Evolutionary conservation across 176 grass and related monocot species (phyloP), one percentile per base, ranked within the genome.

Genomic region (Panicum miliaceum): DNA sequence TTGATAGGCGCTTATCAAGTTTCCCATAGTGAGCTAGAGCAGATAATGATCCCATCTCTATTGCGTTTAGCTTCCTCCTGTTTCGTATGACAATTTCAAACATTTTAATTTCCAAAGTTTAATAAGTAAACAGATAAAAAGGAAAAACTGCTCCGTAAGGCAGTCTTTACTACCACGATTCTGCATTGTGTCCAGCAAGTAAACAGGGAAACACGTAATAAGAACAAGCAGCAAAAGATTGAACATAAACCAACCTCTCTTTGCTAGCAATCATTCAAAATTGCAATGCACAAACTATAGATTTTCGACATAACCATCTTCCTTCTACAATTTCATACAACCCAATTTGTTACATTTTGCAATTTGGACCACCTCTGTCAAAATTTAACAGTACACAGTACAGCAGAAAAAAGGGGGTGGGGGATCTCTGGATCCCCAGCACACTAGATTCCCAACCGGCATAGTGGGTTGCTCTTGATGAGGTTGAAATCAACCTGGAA

Each of bases 401-500:
- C 29, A 8, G 51, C 22, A 16, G 52, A 78, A 61, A 61, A 54
- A 7, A 8, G 18, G 4, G 48, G 48, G 48, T 4, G 14, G 16
- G 0, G 19, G 15, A 1, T 20, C 1, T 0, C 5, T 6, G 52
- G n/a, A 19, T 20, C 72, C 35, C 12, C 50, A 38, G 12, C 78
- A 15, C 43, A 89, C 34, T 78, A 58, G 46, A 98, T 68, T 9
- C 93, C 96, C 85, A 93, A 73, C 32, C 91, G 87, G 64, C 91
- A 98, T 8, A 98, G 51, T 8, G 85, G 96, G 8, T 78, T 87
- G 85, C 22, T 89, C 73, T 98, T 98, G 41, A 98, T 90, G 37
- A 87, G 72, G 36, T 95, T 92, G 81, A 95, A 98, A 89, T 98
- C 91, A 59, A 98, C 93, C 96, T 98, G 85, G 58, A 90, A 87